Evolutionary conservation across 345 rosid genomes (phyloP).

Genomic region (Bruguiera gymnorhiza): DNA sequence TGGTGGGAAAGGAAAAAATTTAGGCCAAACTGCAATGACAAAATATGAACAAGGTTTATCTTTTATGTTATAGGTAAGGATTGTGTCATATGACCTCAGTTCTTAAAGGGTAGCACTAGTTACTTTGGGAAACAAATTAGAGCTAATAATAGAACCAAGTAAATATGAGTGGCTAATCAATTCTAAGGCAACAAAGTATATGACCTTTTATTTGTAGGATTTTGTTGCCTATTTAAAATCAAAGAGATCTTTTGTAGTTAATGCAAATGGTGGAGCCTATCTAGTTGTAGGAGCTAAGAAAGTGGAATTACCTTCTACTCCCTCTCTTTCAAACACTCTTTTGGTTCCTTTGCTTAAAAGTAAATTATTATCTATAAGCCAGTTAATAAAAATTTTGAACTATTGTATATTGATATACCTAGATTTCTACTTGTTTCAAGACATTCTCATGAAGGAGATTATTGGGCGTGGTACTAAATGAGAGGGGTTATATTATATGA

Average conservation of each 20-base stretch:
- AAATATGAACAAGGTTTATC: not conserved
- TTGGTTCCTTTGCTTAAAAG: not conserved
- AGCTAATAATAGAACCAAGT: not conserved
- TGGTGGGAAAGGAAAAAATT: too few relatives aligned
- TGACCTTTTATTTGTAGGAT: not conserved
- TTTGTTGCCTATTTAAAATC: not conserved
- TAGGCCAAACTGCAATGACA: too few relatives aligned
- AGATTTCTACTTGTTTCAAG: not conserved
- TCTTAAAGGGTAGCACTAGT: too few relatives aligned
- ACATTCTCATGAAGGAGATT: not conserved
- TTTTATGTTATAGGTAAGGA: not conserved
- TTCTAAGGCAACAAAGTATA: not conserved
- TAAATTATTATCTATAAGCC: not conserved
- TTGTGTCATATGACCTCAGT: too few relatives aligned
- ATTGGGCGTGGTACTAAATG: too few relatives aligned
- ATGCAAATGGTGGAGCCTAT: not conserved
- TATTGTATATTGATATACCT: not conserved
- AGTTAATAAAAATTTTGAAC: not conserved
- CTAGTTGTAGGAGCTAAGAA: not conserved
- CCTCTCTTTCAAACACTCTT: not conserved
- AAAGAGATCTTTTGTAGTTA: not conserved
- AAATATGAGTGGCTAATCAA: not conserved
- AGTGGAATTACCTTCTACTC: not conserved
- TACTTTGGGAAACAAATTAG: too few relatives aligned
- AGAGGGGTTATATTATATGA: too few relatives aligned